Percentiles rank a stretch among this genome's conserved stretches.
phyloP scores from a whole-genome alignment of 306 rosid genomes.

The Morella rubra region DNA sequence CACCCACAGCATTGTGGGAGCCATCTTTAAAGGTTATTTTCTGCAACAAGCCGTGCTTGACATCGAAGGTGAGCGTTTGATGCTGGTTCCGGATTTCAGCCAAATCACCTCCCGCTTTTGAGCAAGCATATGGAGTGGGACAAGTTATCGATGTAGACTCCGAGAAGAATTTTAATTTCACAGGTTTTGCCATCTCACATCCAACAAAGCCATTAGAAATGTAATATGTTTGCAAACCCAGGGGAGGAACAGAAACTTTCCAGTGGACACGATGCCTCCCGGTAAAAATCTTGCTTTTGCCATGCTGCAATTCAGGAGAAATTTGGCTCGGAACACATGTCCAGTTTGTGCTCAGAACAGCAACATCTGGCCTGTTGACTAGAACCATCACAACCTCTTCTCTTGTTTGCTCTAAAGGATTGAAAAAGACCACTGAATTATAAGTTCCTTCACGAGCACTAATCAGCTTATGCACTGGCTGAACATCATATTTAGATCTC shows the following conservation, averaged over 20 bases:
- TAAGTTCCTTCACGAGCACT: constrained; percentile 57
- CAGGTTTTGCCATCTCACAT: constrained; percentile 79
- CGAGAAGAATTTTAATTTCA: constrained; percentile 60
- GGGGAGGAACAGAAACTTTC: constrained; percentile 75
- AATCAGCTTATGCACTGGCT: constrained; percentile 73
- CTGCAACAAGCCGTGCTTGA: constrained; percentile 70
- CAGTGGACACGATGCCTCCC: constrained; percentile 89
- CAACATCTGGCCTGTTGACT: constrained; percentile 70
- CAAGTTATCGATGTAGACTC: constrained; percentile 52
- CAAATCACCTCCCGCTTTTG: constrained; percentile 41
- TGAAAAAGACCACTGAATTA: constrained; percentile 64
- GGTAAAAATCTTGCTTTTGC: constrained; percentile 62
- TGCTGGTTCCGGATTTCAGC: constrained; percentile 72
- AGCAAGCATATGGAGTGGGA: constrained; percentile 75
- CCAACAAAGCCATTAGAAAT: constrained; percentile 57
- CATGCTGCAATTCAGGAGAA: constrained; percentile 80
- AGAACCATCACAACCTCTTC: constrained; percentile 83
- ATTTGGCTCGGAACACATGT: constrained; percentile 79
- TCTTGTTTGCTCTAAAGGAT: constrained; percentile 86
- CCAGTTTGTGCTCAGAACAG: constrained; percentile 78
- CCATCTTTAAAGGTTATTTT: constrained; percentile 48
- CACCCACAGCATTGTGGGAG: constrained; percentile 51
- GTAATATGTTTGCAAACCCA: constrained; percentile 85
- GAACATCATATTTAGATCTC: constrained; percentile 89
- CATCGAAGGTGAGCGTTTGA: constrained; percentile 72